A percentile compares a stretch with the other conserved stretches of the same genome.
Evolutionary conservation across 1,139 yeast genomes (phyloP).

Genomic region (Geotrichum carabidarum): DNA sequence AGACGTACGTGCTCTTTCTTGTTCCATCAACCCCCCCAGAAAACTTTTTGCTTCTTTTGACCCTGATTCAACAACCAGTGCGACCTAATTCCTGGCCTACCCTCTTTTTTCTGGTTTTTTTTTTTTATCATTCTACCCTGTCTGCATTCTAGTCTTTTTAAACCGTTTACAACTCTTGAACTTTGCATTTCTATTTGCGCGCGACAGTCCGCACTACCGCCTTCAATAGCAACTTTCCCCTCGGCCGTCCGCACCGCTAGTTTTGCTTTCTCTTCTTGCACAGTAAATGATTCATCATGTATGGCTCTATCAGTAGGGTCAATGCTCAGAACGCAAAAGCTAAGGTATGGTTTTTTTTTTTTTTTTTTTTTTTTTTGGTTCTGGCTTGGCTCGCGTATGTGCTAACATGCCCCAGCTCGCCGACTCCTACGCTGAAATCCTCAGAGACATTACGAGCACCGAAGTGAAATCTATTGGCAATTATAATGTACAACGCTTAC

Average conservation of each 20-base stretch:
- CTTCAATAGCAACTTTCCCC: not conserved
- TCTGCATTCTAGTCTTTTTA: no score
- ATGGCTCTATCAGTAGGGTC: conserved; percentile 29
- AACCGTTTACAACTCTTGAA: not conserved
- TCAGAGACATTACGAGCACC: conserved; percentile 50
- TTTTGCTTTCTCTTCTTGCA: not conserved
- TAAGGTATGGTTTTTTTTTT: no score
- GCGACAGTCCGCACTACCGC: not conserved
- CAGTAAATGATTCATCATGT: conserved; percentile 23
- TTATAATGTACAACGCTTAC: conserved; percentile 61
- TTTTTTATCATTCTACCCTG: no score
- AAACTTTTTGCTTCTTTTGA: no score
- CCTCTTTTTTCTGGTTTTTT: no score
- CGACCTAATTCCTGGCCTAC: no score
- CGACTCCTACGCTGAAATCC: conserved; percentile 59
- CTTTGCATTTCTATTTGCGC: not conserved
- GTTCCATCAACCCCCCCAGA: no score
- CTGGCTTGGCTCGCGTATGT: not conserved
- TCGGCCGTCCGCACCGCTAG: conserved; percentile 8
- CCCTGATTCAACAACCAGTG: no score
- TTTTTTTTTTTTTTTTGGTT: no score
- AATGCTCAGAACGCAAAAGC: conserved; percentile 36
- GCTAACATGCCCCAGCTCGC: conserved; percentile 40
- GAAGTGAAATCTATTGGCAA: conserved; percentile 66
- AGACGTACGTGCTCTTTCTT: no score